Evolutionary conservation across 176 grass and related monocot species (phyloP).

Genomic region (Avena sativa): DNA sequence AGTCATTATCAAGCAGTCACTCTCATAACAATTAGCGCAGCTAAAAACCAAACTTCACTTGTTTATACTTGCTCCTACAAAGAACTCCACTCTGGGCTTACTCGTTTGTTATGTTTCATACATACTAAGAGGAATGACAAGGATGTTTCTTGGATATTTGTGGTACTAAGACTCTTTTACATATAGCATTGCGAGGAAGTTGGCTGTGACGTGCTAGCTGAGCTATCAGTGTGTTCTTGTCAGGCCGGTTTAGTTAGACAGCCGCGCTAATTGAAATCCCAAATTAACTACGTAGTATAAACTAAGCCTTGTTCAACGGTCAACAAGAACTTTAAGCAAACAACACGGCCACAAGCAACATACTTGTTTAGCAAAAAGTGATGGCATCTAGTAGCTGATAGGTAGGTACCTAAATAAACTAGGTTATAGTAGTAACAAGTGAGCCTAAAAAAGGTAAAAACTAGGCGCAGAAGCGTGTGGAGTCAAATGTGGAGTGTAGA

Average conservation of each 20-base stretch:
- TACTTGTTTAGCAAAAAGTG: conserved; percentile 31
- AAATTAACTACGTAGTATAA: neutral
- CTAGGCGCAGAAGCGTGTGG: neutral
- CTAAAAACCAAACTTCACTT: neutral
- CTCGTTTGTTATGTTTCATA: conserved; percentile 28
- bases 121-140: conserved; percentile 29
- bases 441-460: conserved; percentile 41
- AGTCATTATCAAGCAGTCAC: conserved; percentile 22
- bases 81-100: neutral
- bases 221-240: conserved; percentile 24
- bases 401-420: neutral
- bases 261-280: conserved; percentile 11
- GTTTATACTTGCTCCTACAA: conserved; percentile 13
- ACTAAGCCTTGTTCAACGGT: conserved; percentile 43
- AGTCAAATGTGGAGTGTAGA: conserved; percentile 38
- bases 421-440: neutral
- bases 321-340: conserved; percentile 48
- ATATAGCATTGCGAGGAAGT: conserved; percentile 30
- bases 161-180: neutral
- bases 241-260: conserved; percentile 28
- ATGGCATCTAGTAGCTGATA: conserved; percentile 24
- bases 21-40: conserved; percentile 33
- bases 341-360: conserved; percentile 45
- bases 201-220: conserved; percentile 23
- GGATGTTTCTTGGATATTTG: conserved; percentile 41